Base-by-base conservation (phyloP, 1,139 yeast genomes). In the Wickerhamiella infanticola region DNA sequence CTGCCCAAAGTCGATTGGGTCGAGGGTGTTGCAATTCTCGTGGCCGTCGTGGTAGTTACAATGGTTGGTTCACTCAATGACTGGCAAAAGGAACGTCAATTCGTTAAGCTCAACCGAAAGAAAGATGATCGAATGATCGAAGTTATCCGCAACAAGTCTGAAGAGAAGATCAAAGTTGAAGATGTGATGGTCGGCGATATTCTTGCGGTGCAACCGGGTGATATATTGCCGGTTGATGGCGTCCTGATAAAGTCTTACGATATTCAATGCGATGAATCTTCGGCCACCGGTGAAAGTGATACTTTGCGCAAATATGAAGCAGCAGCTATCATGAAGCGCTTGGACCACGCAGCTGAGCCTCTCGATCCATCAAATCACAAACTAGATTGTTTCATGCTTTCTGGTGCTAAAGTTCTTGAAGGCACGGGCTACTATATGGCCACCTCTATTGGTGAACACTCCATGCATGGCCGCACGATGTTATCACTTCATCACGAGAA, bases 11-110 rank as follows among this genome's bases (percentile, higher is more conserved):
- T 88, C 27, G 94, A 86, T 59, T 86, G 96, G 96, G 95, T 93
- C 43, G 99, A 90, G 67, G 99, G 99, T 54, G 95, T 88, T 39
- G 98, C 98, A 39, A 93, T 93, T 59, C 74, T 93, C 54, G 83
- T 81, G 23, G 99, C 99, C 18, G 83, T 93, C 29, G 58, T 77
- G 7, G 90, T 93, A 50, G 97, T 93, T 38, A 95, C 93, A 4
- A 54, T 84, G 3, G 98, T 93, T 11, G 95, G 96, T 43, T 94
- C 96, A 2, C 81, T 77, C 23, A 93, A 93, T 63, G 98, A 93
- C 64, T 93, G 83, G 68, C 96, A 90, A 61, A 93, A 93, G 62
- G 98, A 93, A 62, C 69, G 86, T 13, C 98, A 90, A 63, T 93
- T 93, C 65, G 85, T 85, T 45, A 79, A 78, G 54, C 73, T 93